Evolutionary conservation across 495 filamentous ascomycete genomes (phyloP), one percentile per base, ranked within the genome.

Genomic region (Bombardia bombarda): DNA sequence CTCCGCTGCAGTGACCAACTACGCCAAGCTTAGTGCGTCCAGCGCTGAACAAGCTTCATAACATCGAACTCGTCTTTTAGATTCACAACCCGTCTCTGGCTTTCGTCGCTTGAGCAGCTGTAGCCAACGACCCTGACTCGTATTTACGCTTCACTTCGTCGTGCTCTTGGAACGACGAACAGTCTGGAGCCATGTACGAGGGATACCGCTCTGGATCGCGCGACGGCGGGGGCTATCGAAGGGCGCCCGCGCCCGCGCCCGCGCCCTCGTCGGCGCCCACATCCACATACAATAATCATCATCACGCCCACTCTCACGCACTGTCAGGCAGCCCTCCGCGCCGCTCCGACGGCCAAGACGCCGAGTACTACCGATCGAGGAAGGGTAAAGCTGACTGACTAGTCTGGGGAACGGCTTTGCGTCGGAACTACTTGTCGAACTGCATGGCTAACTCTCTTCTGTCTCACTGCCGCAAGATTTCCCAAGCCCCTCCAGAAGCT

Each of bases 371-470:
- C 38, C 57, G 63, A 51, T 63, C 66, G 63, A 64, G 63, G 63
- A 66, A 72, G 57, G 68, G 69, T 73, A 70, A 68, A 64, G 43
- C 58, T 25, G 19, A 31, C 44, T 46, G 43, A 43, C 43, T 38
- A 42, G 41, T 43, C 43, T 48, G 26, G 16, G 26, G 33, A n/a
- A 40, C 40, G 18, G 32, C 53, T 20, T 38, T 25, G 18, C 25
- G 24, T 52, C 20, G 2, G 12, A 38, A n/a, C 6, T 34, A 4
- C 19, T 19, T 20, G 22, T 43, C 37, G 50, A 46, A 40, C 45
- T 42, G 40, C 31, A 45, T 62, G 47, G 59, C 60, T 62, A 61
- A 62, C 60, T 42, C 50, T n/a, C n/a, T n/a, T n/a, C n/a, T n/a
- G n/a, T n/a, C n/a, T 36, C 38, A 39, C 20, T 33, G 24, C 44